Evolutionary conservation across 2,329 filamentous ascomycete species (phyloP).

Genomic region (Aspergillus hortae): DNA sequence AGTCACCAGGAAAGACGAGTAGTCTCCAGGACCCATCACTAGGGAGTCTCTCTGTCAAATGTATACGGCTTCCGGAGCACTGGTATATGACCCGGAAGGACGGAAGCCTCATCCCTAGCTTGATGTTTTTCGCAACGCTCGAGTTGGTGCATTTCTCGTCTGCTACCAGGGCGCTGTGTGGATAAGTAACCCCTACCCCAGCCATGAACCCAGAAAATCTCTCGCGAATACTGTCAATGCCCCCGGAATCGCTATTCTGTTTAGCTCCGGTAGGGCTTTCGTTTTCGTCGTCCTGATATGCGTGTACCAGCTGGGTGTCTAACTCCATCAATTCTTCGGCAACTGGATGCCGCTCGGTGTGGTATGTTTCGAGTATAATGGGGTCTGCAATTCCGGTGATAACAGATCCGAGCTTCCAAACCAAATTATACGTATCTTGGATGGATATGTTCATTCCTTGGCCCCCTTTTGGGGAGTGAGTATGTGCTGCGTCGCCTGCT

Average conservation of each 20-base stretch:
- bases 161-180: constrained; percentile 1
- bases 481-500: constrained; percentile 6
- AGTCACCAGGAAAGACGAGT: constrained; percentile 18
- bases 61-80: constrained; percentile 5
- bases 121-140: constrained; percentile 4
- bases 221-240: too few species aligned
- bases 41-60: constrained; percentile 6
- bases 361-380: constrained; percentile 49
- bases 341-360: constrained; percentile 54
- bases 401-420: constrained; percentile 54
- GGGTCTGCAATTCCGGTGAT: constrained; percentile 40
- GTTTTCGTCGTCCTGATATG: not conserved
- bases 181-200: constrained; percentile 1
- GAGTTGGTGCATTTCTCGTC: not conserved
- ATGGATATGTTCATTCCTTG: constrained; percentile 35
- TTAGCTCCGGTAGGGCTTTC: not conserved
- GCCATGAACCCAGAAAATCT: not conserved
- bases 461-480: constrained; percentile 6
- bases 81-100: constrained; percentile 10
- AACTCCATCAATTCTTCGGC: constrained; percentile 65
- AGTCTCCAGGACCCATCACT: constrained; percentile 19
- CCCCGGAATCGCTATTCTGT: not conserved
- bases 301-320: constrained; percentile 34
- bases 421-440: constrained; percentile 54
- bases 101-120: constrained; percentile 13